Evolutionary conservation across 2,329 filamentous ascomycete species (phyloP).

Genomic region (Knufia fluminis): DNA sequence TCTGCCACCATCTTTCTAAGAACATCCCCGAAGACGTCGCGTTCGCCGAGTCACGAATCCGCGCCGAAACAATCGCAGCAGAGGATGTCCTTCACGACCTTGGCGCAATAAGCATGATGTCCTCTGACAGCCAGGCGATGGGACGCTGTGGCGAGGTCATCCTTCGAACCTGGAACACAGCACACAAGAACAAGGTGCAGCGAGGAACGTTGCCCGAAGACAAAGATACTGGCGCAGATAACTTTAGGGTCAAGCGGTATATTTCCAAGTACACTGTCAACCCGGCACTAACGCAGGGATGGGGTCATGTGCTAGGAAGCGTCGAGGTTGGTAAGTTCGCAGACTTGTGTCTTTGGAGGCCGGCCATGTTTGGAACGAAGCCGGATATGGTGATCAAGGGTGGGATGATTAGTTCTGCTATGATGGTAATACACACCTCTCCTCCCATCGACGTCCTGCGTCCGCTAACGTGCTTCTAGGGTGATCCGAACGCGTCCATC

Average conservation of each 20-base stretch:
- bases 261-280: conserved; percentile 96
- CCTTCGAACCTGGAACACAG: conserved; percentile 89
- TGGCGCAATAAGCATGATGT: conserved; percentile 97
- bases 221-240: conserved; percentile 69
- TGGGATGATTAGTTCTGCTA: conserved; percentile 70
- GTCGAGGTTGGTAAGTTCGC: conserved; percentile 84
- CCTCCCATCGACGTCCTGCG: neutral
- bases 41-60: conserved; percentile 88
- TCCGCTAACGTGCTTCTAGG: conserved; percentile 36
- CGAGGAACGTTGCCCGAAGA: conserved; percentile 70
- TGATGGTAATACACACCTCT: conserved; percentile 58
- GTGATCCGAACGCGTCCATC: conserved; percentile 73
- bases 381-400: conserved; percentile 75
- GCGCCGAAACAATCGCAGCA: conserved; percentile 90
- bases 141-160: conserved; percentile 91
- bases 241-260: conserved; percentile 86
- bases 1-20: conserved; percentile 86
- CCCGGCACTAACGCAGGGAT: conserved; percentile 81
- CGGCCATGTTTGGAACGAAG: conserved; percentile 78
- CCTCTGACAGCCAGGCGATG: conserved; percentile 91
- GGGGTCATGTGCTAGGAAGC: conserved; percentile 76
- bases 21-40: conserved; percentile 93
- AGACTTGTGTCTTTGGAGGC: conserved; percentile 80
- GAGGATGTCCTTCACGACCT: conserved; percentile 94
- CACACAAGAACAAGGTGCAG: conserved; percentile 91